Evolutionary conservation across 1,284 basidiomycete species (phyloP).

Genomic region (Pseudozyma pruni): DNA sequence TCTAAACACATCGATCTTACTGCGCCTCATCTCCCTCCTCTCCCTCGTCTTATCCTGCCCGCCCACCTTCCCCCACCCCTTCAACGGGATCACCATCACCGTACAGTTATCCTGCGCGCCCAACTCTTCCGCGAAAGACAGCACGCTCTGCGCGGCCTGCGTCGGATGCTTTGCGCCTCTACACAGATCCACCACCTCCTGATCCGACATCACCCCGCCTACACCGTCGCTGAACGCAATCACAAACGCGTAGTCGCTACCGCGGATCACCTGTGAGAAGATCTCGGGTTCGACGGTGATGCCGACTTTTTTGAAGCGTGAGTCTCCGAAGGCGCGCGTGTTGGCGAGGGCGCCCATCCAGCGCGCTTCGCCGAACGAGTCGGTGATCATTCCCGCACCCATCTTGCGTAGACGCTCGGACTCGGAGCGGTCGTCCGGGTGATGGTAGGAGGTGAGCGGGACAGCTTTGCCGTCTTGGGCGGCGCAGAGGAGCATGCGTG

Average conservation of each 20-base stretch:
- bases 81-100: slow-evolving; percentile 88
- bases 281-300: slow-evolving; percentile 94
- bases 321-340: slow-evolving; percentile 91
- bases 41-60: slow-evolving; percentile 81
- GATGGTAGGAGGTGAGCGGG: slow-evolving; percentile 78
- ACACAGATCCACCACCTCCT: slow-evolving; percentile 91
- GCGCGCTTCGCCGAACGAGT: slow-evolving; percentile 92
- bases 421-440: slow-evolving; percentile 88
- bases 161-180: slow-evolving; percentile 79
- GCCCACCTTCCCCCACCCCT: slow-evolving; percentile 85
- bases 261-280: slow-evolving; percentile 78
- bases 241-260: slow-evolving; percentile 56
- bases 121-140: slow-evolving; percentile 88
- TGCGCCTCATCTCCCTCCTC: slow-evolving; percentile 47
- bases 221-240: slow-evolving; percentile 77
- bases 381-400: slow-evolving; percentile 88
- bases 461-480: slow-evolving; percentile 78
- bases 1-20: slow-evolving; percentile 54
- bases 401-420: slow-evolving; percentile 84
- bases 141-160: slow-evolving; percentile 81
- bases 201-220: slow-evolving; percentile 87
- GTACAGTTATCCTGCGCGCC: slow-evolving; percentile 90
- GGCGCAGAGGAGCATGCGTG: slow-evolving; percentile 83
- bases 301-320: slow-evolving; percentile 78
- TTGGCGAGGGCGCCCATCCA: slow-evolving; percentile 98